Conservation (phyloP, 345 rosid genomes). For the Populus tremula region DNA sequence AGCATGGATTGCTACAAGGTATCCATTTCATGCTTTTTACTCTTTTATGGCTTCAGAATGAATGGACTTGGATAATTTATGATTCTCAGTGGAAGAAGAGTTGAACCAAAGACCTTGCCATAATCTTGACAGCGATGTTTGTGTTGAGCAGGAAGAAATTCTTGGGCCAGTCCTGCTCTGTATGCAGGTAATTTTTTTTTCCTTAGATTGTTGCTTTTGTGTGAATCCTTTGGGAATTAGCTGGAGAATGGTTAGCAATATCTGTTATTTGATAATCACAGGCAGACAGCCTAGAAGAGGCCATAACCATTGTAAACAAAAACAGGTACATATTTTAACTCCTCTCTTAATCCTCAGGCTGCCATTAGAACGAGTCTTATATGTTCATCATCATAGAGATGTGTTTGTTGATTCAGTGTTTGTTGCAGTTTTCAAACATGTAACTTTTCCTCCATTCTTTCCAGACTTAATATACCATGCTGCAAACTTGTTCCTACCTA, state of each 20-base stretch:
- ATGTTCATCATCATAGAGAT: not conserved
- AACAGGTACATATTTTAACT: slow-evolving; percentile 50
- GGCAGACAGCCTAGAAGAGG: slow-evolving; percentile 90
- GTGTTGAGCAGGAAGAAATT: slow-evolving; percentile 83
- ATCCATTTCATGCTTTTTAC: not conserved
- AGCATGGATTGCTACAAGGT: slow-evolving; percentile 99
- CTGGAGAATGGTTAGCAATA: slow-evolving; percentile 7
- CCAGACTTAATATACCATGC: not conserved
- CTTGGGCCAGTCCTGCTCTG: slow-evolving; percentile 96
- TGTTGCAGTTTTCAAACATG: not conserved
- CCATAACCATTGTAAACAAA: slow-evolving; percentile 66
- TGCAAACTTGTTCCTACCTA: not conserved
- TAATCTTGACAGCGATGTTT: slow-evolving; percentile 33
- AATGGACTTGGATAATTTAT: not conserved
- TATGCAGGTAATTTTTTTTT: slow-evolving; percentile 56
- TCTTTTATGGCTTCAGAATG: not conserved
- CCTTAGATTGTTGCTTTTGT: slow-evolving; percentile 17
- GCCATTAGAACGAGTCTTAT: slow-evolving; percentile 9
- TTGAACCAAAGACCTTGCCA: slow-evolving; percentile 11
- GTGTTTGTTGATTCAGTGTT: not conserved
- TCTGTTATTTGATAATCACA: slow-evolving; percentile 23
- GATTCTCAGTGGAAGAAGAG: not conserved
- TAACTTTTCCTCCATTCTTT: not conserved
- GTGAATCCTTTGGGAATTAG: not conserved
- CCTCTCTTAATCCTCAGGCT: slow-evolving; percentile 11